phyloP scores from a whole-genome alignment of 106 monocot species.

The Dendrobium huoshanense region DNA sequence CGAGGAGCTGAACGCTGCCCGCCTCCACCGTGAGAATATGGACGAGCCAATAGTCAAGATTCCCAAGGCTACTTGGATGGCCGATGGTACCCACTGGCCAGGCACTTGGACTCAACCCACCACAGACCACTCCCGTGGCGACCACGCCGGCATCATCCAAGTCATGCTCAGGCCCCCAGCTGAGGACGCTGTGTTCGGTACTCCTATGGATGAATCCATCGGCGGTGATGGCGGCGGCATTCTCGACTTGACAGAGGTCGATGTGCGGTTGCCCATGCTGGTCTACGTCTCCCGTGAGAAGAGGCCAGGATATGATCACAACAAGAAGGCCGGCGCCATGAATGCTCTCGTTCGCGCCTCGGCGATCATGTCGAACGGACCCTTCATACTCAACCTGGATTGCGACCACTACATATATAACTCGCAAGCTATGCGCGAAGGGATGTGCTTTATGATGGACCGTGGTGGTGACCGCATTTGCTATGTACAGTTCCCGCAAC shows the following conservation, averaged over 20 bases:
- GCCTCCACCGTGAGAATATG: slow-evolving; percentile 27
- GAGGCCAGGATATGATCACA: slow-evolving; percentile 30
- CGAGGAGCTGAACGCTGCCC: slow-evolving; percentile 27
- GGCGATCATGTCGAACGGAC: slow-evolving; percentile 35
- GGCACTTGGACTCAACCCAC: slow-evolving; percentile 36
- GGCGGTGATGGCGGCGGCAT: neutral
- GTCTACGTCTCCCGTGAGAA: slow-evolving; percentile 35
- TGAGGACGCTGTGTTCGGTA: slow-evolving; percentile 13
- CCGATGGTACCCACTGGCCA: slow-evolving; percentile 25
- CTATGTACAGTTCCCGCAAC: slow-evolving; percentile 59
- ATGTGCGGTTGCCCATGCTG: slow-evolving; percentile 21
- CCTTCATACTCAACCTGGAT: slow-evolving; percentile 19
- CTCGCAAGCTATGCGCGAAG: slow-evolving; percentile 12
- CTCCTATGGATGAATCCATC: neutral
- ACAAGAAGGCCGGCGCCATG: slow-evolving; percentile 38
- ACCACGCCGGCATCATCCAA: slow-evolving; percentile 57
- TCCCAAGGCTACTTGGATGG: slow-evolving; percentile 64
- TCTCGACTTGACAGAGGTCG: slow-evolving; percentile 16
- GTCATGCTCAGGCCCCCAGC: slow-evolving; percentile 36
- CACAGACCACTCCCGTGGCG: slow-evolving; percentile 35
- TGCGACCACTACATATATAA: slow-evolving; percentile 18
- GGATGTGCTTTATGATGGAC: slow-evolving; percentile 57
- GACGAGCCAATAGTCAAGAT: slow-evolving; percentile 35
- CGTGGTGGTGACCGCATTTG: slow-evolving; percentile 51
- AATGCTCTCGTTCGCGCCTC: slow-evolving; percentile 35